phyloP scores from a whole-genome alignment of 306 rosid species.

The Dryas alaskensis region DNA sequence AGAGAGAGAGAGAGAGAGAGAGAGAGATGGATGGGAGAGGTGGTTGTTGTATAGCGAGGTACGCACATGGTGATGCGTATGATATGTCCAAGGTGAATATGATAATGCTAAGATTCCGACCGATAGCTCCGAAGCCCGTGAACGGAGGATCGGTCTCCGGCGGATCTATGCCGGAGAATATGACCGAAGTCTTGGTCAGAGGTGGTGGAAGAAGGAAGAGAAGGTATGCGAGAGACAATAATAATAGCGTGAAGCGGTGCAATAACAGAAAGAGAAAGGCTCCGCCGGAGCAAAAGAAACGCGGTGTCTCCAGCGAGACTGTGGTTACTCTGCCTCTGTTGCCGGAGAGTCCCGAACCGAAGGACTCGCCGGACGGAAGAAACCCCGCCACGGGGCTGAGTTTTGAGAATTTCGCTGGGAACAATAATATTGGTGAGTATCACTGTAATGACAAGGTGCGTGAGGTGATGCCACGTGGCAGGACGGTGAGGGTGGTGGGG shows the following conservation, averaged over 20 bases:
- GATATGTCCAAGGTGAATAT: slow-evolving; percentile 45
- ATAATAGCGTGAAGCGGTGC: slow-evolving; percentile 28
- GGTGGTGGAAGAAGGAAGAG: slow-evolving; percentile 17
- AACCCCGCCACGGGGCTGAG: slow-evolving; percentile 41
- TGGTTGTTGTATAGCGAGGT: slow-evolving; percentile 69
- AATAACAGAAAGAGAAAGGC: slow-evolving; percentile 41
- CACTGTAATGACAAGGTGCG: not conserved
- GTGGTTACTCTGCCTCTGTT: slow-evolving; percentile 63
- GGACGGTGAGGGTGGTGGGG: slow-evolving; percentile 23
- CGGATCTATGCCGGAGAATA: slow-evolving; percentile 36
- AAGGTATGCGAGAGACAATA: slow-evolving; percentile 34
- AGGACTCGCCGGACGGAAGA: slow-evolving; percentile 21
- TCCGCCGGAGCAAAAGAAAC: slow-evolving; percentile 15
- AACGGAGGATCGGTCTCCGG: slow-evolving; percentile 34
- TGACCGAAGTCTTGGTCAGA: too few species aligned
- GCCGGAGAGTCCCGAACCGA: slow-evolving; percentile 71
- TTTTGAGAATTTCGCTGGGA: slow-evolving; percentile 23
- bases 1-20: slow-evolving; percentile 9
- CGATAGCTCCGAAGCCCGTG: slow-evolving; percentile 82
- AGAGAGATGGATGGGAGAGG: slow-evolving; percentile 58
- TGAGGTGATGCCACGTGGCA: not conserved
- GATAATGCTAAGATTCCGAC: slow-evolving; percentile 82
- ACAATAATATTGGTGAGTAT: not conserved
- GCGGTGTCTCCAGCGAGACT: not conserved
- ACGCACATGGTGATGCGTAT: slow-evolving; percentile 41